Percentiles rank a stretch among this genome's conserved stretches.
Evolutionary conservation across 106 monocot genomes (phyloP).

Genomic region (Dioscorea zingiberensis): DNA sequence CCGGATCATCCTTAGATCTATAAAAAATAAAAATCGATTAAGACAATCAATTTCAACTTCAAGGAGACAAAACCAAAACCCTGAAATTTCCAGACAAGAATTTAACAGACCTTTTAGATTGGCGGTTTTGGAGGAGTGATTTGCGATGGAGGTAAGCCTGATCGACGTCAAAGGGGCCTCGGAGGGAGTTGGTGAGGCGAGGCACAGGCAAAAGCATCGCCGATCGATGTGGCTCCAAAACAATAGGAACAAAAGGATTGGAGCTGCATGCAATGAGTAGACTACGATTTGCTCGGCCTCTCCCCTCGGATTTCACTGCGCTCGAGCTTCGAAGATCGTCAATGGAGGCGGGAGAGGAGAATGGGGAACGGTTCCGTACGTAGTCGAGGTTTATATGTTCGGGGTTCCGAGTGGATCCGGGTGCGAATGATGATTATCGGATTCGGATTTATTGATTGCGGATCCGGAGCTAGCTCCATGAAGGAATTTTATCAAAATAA

Average conservation of each 20-base stretch:
- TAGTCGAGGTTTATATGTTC: no score
- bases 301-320: no score
- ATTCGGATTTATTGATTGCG: no score
- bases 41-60: not conserved
- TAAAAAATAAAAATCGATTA: not conserved
- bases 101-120: conserved; percentile 35
- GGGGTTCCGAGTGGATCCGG: no score
- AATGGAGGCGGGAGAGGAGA: not conserved
- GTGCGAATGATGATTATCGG: no score
- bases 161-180: conserved; percentile 73
- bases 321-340: not conserved
- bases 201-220: conserved; percentile 65
- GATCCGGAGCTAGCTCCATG: no score
- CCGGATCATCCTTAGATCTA: conserved; percentile 58
- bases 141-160: conserved; percentile 69
- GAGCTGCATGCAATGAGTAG: not conserved
- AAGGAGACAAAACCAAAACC: not conserved
- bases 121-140: conserved; percentile 42
- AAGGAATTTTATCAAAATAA: no score
- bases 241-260: not conserved
- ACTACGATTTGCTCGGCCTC: not conserved
- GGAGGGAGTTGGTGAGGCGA: conserved; percentile 71
- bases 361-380: not conserved
- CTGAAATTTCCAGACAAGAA: not conserved
- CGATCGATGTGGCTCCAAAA: not conserved